phyloP scores from a whole-genome alignment of 2,329 filamentous ascomycete species.

The Fusarium equiseti region DNA sequence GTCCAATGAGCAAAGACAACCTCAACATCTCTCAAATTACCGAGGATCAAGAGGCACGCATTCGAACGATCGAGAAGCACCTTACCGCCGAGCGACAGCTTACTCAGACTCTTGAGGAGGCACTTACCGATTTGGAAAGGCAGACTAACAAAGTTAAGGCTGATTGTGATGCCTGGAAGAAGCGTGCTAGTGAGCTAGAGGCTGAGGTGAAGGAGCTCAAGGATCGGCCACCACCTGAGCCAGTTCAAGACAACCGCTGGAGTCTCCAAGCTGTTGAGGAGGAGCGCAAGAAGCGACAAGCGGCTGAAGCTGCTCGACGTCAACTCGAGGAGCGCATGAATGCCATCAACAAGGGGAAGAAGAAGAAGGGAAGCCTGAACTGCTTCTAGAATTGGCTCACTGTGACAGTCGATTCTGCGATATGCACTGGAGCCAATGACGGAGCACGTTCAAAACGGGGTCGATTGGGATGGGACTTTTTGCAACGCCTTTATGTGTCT shows the following conservation, averaged over 20 bases:
- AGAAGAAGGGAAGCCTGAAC: constrained; percentile 95
- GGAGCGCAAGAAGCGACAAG: constrained; percentile 90
- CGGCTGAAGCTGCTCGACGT: constrained; percentile 88
- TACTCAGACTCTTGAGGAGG: constrained; percentile 94
- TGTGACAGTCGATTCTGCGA: constrained; percentile 32
- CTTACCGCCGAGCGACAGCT: constrained; percentile 96
- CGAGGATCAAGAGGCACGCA: constrained; percentile 94
- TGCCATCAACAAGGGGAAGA: constrained; percentile 87
- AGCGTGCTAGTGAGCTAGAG: constrained; percentile 83
- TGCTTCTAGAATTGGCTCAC: constrained; percentile 79
- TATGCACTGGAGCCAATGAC: constrained; percentile 23
- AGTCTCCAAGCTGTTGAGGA: constrained; percentile 93
- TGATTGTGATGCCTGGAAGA: constrained; percentile 91
- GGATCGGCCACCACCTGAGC: constrained; percentile 60
- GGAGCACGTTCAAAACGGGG: constrained; percentile 18
- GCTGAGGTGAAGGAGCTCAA: constrained; percentile 75
- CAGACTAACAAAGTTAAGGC: constrained; percentile 92
- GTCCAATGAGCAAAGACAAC: constrained; percentile 85
- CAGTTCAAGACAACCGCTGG: constrained; percentile 69
- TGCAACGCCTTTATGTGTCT: constrained; percentile 44
- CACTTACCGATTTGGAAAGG: constrained; percentile 90
- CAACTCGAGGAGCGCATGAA: constrained; percentile 97
- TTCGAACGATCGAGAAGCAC: constrained; percentile 96
- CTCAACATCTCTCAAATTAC: constrained; percentile 78
- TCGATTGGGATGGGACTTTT: constrained; percentile 23